Evolutionary conservation across 2,329 filamentous ascomycete genomes (phyloP).

Genomic region (Capronia americana): DNA sequence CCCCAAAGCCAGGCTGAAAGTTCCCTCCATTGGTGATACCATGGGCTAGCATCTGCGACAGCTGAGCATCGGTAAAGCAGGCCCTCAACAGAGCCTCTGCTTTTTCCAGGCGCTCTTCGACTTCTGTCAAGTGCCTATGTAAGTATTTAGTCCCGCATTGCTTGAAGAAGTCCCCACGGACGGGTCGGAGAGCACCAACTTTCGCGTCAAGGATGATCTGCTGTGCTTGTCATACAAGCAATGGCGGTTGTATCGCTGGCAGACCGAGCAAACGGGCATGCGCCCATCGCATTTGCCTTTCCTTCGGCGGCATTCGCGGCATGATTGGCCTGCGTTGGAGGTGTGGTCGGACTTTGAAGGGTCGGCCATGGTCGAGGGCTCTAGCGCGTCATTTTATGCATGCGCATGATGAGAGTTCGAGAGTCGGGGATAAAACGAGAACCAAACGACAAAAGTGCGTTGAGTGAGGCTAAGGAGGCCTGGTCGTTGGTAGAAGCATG

Average conservation of each 20-base stretch:
- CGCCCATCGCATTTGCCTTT: conserved; percentile 35
- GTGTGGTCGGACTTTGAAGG: conserved; percentile 20
- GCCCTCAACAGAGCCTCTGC: conserved; percentile 32
- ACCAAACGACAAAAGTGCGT: not conserved
- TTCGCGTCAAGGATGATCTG: conserved; percentile 34
- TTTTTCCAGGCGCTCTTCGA: conserved; percentile 35
- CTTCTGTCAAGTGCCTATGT: conserved; percentile 35
- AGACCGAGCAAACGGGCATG: conserved; percentile 36
- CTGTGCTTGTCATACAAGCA: conserved; percentile 38
- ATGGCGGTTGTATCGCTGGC: conserved; percentile 37
- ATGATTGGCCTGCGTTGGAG: conserved; percentile 31
- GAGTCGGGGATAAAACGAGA: not conserved
- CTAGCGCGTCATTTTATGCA: conserved; percentile 6
- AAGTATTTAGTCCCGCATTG: conserved; percentile 6
- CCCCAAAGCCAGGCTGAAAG: not conserved
- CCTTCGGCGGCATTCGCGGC: conserved; percentile 33
- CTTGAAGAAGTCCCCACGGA: not conserved
- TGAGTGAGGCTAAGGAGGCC: not conserved
- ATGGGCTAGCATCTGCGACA: conserved; percentile 33
- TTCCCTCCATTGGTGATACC: conserved; percentile 20
- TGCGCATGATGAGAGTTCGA: not conserved
- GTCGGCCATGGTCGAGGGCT: conserved; percentile 25
- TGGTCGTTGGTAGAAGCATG: not conserved
- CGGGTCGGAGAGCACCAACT: conserved; percentile 17
- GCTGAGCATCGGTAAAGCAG: conserved; percentile 31